Base-by-base conservation (phyloP, 2,329 filamentous ascomycete genomes). In the Ascochyta rabiei region DNA sequence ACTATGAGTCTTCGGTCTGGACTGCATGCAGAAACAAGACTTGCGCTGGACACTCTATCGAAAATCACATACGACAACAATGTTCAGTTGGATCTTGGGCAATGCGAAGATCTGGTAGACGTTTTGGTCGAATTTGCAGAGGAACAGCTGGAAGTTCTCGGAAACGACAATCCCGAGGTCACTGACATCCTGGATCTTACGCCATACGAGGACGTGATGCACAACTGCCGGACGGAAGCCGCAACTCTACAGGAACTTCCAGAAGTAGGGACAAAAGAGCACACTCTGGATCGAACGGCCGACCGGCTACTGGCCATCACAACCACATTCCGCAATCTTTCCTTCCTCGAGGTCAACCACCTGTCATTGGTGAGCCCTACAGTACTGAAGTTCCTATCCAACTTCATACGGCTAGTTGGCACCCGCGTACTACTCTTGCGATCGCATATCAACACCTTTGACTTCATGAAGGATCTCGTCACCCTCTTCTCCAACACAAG, bases 381-480 rank as follows among this genome's bases (percentile, higher is more conserved):
- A 6, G 87, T 97, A 16, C 83, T 97, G 68, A 91, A 90, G 64
- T 91, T 97, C 67, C 79, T 97, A 8, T 91, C 91, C 53, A 87
- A 87, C 40, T 85, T 93, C 4, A 92, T 98, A 59, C 84, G 92
- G 56, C 90, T 95, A 62, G 82, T 98, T 13, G 95, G 93, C 26
- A 97, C 93, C 4, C 88, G 92, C 13, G 91, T 91, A 64, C 90
- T 93, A 82, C 83, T 98, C 26, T 79, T 98, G 37, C 86, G 91
- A 34, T 91, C 87, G 3, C 84, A 95, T 62, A 82, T 84, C 68
- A 96, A 97, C 75, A 95, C 90, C 0, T 80, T 97, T 62, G 95
- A 99, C 75, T 93, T 98, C 67, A 96, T 97, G 90, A 99, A 99
- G 77, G 95, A 99, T 73, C 81, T 92, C 26, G 86, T 98, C 53